A percentile compares a stretch with the other conserved stretches of the same genome.
These are phyloP conservation scores for Heritiera littoralis DNA, from an alignment of 345 rosid species.

Conservation along the genomic window DNA sequence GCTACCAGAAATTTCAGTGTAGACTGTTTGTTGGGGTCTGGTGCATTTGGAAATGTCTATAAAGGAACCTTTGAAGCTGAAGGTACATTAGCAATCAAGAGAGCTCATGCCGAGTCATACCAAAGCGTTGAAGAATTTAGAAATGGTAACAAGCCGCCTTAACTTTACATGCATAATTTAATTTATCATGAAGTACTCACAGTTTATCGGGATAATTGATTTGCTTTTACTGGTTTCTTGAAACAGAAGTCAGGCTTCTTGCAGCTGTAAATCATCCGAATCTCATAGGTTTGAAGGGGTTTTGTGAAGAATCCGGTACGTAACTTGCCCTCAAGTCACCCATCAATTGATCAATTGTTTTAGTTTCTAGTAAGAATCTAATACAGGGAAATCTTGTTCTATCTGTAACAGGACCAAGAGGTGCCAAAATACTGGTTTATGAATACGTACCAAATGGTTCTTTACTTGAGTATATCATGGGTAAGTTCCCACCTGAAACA, in stretches of 20 bases:
- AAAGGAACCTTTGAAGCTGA: constrained; percentile 44
- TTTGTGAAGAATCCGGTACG: constrained; percentile 57
- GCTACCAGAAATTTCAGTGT: constrained; percentile 52
- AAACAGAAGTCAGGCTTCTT: constrained; percentile 57
- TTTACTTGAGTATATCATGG: constrained; percentile 54
- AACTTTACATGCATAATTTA: neutral
- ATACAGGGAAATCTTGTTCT: neutral
- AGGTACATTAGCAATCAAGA: constrained; percentile 56
- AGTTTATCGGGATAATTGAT: neutral
- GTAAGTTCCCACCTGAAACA: constrained; percentile 28
- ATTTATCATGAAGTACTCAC: neutral
- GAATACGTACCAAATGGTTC: constrained; percentile 62
- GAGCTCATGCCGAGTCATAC: constrained; percentile 50
- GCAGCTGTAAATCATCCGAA: constrained; percentile 54
- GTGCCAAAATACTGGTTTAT: constrained; percentile 49
- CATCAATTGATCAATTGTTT: neutral
- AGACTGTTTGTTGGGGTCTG: constrained; percentile 56
- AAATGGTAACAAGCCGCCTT: constrained; percentile 46
- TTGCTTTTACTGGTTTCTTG: constrained; percentile 20
- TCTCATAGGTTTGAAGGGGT: constrained; percentile 58
- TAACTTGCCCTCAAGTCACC: neutral
- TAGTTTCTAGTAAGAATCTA: neutral
- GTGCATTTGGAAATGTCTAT: constrained; percentile 59
- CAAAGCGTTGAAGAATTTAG: constrained; percentile 57
- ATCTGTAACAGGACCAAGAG: constrained; percentile 40